Evolutionary conservation across 169 alveolate species (phyloP).

Genomic region (Perkinsus olseni): DNA sequence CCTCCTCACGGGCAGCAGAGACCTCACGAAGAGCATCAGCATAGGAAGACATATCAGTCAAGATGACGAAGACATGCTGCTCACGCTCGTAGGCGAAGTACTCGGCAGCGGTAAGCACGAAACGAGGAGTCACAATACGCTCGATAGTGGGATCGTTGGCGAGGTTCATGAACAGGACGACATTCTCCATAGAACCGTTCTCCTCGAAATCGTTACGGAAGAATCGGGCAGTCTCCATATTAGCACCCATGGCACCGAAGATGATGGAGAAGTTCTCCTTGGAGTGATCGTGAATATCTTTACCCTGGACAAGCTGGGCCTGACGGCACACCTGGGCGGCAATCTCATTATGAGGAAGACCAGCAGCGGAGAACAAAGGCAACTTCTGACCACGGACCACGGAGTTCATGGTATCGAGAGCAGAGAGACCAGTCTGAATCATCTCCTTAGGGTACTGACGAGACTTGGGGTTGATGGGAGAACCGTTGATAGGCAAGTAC

Average conservation of each 20-base stretch:
- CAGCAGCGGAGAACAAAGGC: conserved; percentile 99
- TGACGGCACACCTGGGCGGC: conserved; percentile 99
- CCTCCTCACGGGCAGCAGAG: conserved; percentile 99
- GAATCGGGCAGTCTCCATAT: conserved; percentile 98
- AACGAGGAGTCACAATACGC: conserved; percentile 91
- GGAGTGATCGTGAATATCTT: conserved; percentile 94
- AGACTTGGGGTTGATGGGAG: conserved; percentile 31
- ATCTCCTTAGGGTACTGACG: conserved; percentile 37
- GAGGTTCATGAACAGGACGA: conserved; percentile 93
- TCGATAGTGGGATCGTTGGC: conserved; percentile 99
- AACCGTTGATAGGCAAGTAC: conserved; percentile 28
- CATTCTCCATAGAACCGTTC: conserved; percentile 98
- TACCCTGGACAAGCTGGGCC: conserved; percentile 93
- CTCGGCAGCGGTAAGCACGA: conserved; percentile 96
- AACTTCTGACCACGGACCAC: conserved; percentile 99
- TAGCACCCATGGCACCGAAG: conserved; percentile 99
- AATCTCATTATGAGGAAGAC: conserved; percentile 99
- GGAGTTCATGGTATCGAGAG: conserved; percentile 99
- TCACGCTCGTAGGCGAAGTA: conserved; percentile 97
- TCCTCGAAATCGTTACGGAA: conserved; percentile 99
- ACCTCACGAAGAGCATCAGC: conserved; percentile 99
- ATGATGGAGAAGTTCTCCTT: conserved; percentile 98
- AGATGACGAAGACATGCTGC: conserved; percentile 93
- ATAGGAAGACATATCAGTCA: conserved; percentile 99
- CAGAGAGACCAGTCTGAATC: conserved; percentile 99